Percentiles rank a stretch among this genome's conserved stretches.
These are phyloP conservation scores for Epichloe baconii DNA, from an alignment of 2,329 filamentous ascomycete species.

Conservation along the genomic window DNA sequence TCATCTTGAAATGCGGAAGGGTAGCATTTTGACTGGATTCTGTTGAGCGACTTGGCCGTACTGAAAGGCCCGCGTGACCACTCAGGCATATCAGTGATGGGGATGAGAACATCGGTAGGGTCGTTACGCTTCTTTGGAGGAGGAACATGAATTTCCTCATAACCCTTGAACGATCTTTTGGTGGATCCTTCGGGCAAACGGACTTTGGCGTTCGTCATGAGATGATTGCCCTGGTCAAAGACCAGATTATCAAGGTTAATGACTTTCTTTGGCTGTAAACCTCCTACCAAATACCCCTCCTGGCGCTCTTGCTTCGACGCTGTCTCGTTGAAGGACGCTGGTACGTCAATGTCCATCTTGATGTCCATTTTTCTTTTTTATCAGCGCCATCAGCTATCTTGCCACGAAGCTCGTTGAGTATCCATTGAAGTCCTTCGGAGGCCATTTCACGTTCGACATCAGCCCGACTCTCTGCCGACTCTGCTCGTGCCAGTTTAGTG, in stretches of 20 bases:
- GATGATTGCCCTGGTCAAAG: slow-evolving; percentile 95
- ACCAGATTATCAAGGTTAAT: slow-evolving; percentile 94
- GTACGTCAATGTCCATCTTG: slow-evolving; percentile 86
- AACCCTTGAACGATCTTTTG: slow-evolving; percentile 92
- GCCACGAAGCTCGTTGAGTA: slow-evolving; percentile 77
- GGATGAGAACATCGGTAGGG: slow-evolving; percentile 66
- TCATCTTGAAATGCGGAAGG: slow-evolving; percentile 85
- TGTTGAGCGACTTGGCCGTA: slow-evolving; percentile 75
- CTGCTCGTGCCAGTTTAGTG: slow-evolving; percentile 71
- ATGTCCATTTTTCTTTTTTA: slow-evolving; percentile 62
- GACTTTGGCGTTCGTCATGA: slow-evolving; percentile 99
- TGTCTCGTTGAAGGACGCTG: slow-evolving; percentile 41
- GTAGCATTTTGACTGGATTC: slow-evolving; percentile 89
- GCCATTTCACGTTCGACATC: slow-evolving; percentile 84
- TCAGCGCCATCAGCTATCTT: slow-evolving; percentile 47
- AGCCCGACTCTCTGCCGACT: slow-evolving; percentile 61
- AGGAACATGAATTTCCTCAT: slow-evolving; percentile 96
- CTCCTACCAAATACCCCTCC: slow-evolving; percentile 63
- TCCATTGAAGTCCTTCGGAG: slow-evolving; percentile 72
- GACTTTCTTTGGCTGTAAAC: slow-evolving; percentile 70
- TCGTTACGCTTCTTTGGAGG: slow-evolving; percentile 79
- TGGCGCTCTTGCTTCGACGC: slow-evolving; percentile 38
- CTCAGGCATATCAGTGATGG: slow-evolving; percentile 77
- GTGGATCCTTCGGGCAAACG: slow-evolving; percentile 87
- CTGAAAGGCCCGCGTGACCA: slow-evolving; percentile 86